Evolutionary conservation across 192 early-diverging fungal species (phyloP), one percentile per base, ranked within the genome.

Genomic region (Coemansia sp.): DNA sequence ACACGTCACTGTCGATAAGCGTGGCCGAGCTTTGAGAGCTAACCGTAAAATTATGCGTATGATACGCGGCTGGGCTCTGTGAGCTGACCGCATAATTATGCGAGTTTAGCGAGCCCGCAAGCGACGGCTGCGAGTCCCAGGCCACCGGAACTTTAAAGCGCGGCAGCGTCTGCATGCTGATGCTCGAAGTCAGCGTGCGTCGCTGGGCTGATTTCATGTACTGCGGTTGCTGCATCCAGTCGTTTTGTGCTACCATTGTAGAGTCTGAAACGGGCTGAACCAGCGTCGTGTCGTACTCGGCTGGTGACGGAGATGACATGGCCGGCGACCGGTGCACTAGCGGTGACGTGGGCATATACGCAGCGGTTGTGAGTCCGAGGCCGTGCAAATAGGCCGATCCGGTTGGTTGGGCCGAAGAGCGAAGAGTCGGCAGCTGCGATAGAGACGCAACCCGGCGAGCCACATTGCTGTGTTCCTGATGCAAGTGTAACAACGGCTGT

Each of bases 111-210:
- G 58, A 29, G 27, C n/a, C 32, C 19, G 57, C 22, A 15, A 55
- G 24, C 15, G 60, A n/a, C 39, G 23, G 41, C 39, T 49, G 39
- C 5, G 59, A 6, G 24, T 79, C 71, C 76, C 76, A 73, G 53
- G 62, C 54, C 15, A 62, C 57, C 1, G 70, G 71, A 0, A 56
- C 32, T 39, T 70, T 69, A 65, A 69, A 70, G 2, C 71, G 70
- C 5, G 76, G 76, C 60, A 79, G 12, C 7, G 67, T 63, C 35
- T 79, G 76, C 76, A 79, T 79, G 64, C 76, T 79, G 24, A 70
- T 52, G n/a, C 76, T 79, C 10, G 76, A 79, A 17, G 65, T 73
- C 21, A 79, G 67, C 47, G 61, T 53, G 9, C 60, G 58, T 8
- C 65, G 24, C 56, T 70, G 76, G 15, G 48, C 19, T 32, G 38